A percentile compares a stretch with the other conserved stretches of the same genome.
Conservation (phyloP, 139 green algal genomes). For the Bryopsis sp. region DNA sequence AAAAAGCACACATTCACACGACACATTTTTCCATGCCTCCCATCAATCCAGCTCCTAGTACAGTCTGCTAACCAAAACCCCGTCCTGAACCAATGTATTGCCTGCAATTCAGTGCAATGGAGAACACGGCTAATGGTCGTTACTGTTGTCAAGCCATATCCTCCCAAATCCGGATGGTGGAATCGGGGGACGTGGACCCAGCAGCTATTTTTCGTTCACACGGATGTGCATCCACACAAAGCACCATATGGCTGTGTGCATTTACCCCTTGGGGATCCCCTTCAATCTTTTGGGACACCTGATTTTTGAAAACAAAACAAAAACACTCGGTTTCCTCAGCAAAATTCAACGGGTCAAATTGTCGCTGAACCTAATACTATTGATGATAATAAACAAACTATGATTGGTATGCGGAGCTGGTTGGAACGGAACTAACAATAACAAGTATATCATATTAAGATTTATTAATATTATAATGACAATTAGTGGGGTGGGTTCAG, state of each 20-base stretch:
- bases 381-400: neutral
- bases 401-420: too few relatives aligned
- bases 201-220: constrained; percentile 31
- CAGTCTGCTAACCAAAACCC: too few relatives aligned
- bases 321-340: neutral
- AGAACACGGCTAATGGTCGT: too few relatives aligned
- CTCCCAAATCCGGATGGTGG: constrained; percentile 57
- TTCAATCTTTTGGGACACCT: constrained; percentile 2
- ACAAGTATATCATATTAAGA: neutral
- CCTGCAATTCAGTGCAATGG: too few relatives aligned
- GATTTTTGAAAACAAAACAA: neutral
- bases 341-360: neutral
- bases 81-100: too few relatives aligned
- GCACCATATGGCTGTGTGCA: constrained; percentile 27
- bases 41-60: too few relatives aligned
- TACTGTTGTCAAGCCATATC: neutral
- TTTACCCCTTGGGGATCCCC: neutral
- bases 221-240: constrained; percentile 39
- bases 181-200: constrained; percentile 41
- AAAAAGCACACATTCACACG: too few relatives aligned
- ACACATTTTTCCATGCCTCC: too few relatives aligned
- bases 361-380: neutral
- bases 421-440: neutral
- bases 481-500: neutral
- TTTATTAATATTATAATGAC: neutral